A percentile compares a stretch with the other conserved stretches of the same genome.
phyloP scores from a whole-genome alignment of 352 stramenopile genomes.

The Aphanomyces euteiches region DNA sequence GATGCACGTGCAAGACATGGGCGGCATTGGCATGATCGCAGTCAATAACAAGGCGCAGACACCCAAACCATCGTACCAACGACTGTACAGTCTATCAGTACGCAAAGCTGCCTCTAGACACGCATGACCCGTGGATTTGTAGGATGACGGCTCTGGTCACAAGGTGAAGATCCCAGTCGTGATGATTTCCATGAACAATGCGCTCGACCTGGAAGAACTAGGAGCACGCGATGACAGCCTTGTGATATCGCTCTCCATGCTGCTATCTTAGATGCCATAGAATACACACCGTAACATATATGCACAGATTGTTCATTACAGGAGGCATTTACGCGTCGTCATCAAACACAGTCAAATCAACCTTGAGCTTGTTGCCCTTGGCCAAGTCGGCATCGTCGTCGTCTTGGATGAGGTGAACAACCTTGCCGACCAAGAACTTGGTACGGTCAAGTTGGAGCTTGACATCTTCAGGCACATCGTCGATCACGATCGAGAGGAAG shows the following conservation, averaged over 20 bases:
- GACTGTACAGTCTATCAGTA: conserved; percentile 59
- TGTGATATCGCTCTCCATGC: conserved; percentile 16
- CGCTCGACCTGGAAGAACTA: conserved; percentile 43
- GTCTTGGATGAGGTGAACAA: conserved; percentile 68
- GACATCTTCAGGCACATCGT: conserved; percentile 67
- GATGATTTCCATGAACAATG: conserved; percentile 56
- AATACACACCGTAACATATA: conserved; percentile 7
- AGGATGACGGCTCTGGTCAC: conserved; percentile 41
- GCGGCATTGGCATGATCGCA: conserved; percentile 56
- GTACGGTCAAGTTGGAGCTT: conserved; percentile 64
- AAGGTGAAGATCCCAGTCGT: conserved; percentile 66
- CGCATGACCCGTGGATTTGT: conserved; percentile 30
- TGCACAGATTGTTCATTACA: neutral
- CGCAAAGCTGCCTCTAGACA: neutral
- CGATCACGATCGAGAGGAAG: conserved; percentile 56
- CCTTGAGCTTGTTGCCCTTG: conserved; percentile 74
- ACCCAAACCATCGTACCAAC: conserved; percentile 38
- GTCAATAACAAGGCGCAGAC: conserved; percentile 56
- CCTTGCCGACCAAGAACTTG: conserved; percentile 68
- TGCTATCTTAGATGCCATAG: neutral
- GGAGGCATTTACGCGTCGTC: conserved; percentile 48
- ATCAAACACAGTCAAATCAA: conserved; percentile 75
- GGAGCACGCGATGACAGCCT: conserved; percentile 20
- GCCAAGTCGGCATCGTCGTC: conserved; percentile 51
- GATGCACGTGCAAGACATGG: conserved; percentile 51